Percentiles rank a stretch among this genome's conserved stretches.
Conservation (phyloP, 2,329 filamentous ascomycete genomes). For the Chaetomiaceae sp. region DNA sequence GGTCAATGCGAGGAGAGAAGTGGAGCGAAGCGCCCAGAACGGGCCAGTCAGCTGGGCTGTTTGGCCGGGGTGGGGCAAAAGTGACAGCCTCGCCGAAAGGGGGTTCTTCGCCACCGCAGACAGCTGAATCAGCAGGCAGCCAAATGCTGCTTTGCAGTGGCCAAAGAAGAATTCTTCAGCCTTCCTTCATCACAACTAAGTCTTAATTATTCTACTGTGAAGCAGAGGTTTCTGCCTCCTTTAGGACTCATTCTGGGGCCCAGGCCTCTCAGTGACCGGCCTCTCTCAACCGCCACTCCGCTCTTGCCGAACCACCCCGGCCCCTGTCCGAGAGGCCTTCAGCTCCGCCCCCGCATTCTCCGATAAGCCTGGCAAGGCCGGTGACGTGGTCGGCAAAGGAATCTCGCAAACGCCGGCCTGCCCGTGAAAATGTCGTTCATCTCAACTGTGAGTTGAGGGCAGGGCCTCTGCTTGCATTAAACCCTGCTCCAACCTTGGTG, state of each 20-base stretch:
- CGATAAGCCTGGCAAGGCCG: conserved; percentile 13
- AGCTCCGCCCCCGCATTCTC: conserved; percentile 15
- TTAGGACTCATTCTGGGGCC: too few relatives aligned
- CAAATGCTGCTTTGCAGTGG: background rate
- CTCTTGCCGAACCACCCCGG: background rate
- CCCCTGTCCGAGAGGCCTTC: background rate
- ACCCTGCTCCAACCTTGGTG: too few relatives aligned
- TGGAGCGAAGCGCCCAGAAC: conserved; percentile 25
- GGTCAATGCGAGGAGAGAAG: conserved; percentile 21
- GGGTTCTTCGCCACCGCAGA: conserved; percentile 11
- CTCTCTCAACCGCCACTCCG: background rate
- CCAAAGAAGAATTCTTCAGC: background rate
- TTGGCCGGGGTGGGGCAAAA: conserved; percentile 9
- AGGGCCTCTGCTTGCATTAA: too few relatives aligned
- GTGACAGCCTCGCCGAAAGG: conserved; percentile 11
- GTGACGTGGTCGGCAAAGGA: conserved; percentile 17
- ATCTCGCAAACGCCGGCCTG: conserved; percentile 1
- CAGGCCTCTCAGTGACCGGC: too few relatives aligned
- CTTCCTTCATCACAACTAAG: background rate
- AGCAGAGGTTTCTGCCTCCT: too few relatives aligned
- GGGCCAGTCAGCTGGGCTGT: conserved; percentile 18
- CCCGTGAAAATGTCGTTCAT: too few relatives aligned
- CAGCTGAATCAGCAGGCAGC: conserved; percentile 13
- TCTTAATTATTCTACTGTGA: too few relatives aligned
- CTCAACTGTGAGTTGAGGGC: too few relatives aligned